Percentiles rank a stretch among this genome's conserved stretches.
These are phyloP conservation scores for Cordyceps militaris DNA, from an alignment of 2,329 filamentous ascomycete species.

Conservation along the genomic window DNA sequence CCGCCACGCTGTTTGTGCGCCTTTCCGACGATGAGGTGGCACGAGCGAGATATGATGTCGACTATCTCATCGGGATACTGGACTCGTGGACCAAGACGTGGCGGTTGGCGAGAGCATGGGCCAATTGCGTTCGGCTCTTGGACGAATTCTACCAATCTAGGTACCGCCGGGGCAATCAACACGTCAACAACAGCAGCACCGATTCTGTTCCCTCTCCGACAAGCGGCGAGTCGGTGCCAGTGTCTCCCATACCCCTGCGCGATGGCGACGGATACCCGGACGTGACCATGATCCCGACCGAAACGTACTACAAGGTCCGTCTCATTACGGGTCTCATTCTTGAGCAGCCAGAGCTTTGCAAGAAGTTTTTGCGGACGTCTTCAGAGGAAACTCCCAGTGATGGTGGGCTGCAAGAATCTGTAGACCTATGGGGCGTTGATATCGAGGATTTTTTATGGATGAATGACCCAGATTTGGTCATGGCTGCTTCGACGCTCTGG, in stretches of 20 bases:
- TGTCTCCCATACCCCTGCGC: not conserved
- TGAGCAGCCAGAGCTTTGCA: constrained; percentile 3
- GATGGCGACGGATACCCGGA: constrained; percentile 3
- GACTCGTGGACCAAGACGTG: not conserved
- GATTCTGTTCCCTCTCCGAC: not conserved
- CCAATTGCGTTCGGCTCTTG: not conserved
- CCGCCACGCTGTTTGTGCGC: not conserved
- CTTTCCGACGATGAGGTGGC: not conserved
- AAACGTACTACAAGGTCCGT: constrained; percentile 4
- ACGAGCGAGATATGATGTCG: not conserved
- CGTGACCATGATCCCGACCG: not conserved
- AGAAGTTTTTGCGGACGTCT: not conserved
- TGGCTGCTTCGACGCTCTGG: not conserved
- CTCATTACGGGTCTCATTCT: constrained; percentile 5
- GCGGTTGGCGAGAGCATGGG: not conserved
- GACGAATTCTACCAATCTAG: constrained; percentile 3
- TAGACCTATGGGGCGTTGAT: not conserved
- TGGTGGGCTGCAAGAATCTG: not conserved
- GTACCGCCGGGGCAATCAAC: not conserved
- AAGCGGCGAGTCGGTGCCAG: not conserved
- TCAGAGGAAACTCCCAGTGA: not conserved
- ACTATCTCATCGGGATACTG: not conserved
- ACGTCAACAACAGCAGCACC: not conserved
- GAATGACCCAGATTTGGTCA: not conserved
- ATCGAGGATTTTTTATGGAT: constrained; percentile 2